Conservation (phyloP, 768 basidiomycete genomes). For the Panaeolus papilionaceus region DNA sequence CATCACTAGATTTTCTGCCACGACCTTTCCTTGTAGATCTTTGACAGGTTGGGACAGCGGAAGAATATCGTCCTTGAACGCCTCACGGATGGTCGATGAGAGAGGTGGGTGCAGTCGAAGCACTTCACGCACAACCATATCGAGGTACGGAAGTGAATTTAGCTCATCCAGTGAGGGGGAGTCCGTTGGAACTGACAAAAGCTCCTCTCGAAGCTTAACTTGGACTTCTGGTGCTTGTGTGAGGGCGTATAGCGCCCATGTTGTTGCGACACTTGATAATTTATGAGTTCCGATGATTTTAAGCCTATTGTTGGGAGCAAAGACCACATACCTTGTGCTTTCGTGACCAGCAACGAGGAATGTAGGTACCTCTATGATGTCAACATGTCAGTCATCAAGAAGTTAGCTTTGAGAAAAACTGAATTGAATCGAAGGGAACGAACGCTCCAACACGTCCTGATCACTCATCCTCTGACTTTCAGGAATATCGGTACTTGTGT, state of each 20-base stretch:
- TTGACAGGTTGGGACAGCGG: slow-evolving; percentile 54
- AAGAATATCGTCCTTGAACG: slow-evolving; percentile 56
- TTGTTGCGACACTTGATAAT: slow-evolving; percentile 42
- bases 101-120: slow-evolving; percentile 63
- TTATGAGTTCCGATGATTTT: neutral
- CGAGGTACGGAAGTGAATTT: slow-evolving; percentile 68
- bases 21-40: slow-evolving; percentile 46
- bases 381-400: neutral
- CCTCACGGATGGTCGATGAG: slow-evolving; percentile 45
- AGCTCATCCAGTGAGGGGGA: slow-evolving; percentile 74
- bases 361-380: slow-evolving; percentile 54
- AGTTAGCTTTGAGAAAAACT: neutral
- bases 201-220: slow-evolving; percentile 61
- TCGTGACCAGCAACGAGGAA: slow-evolving; percentile 62
- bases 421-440: neutral
- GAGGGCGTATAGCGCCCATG: slow-evolving; percentile 68
- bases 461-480: slow-evolving; percentile 59
- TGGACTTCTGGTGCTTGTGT: slow-evolving; percentile 55
- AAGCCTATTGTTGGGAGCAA: neutral
- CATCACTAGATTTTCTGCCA: slow-evolving; percentile 39
- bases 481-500: slow-evolving; percentile 59
- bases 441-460: slow-evolving; percentile 59
- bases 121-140: slow-evolving; percentile 63
- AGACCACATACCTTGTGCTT: slow-evolving; percentile 47
- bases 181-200: slow-evolving; percentile 54